Evolutionary conservation across 495 filamentous ascomycete species (phyloP), one percentile per base, ranked within the genome.

Genomic region (Melanomma pulvis-pyrius): DNA sequence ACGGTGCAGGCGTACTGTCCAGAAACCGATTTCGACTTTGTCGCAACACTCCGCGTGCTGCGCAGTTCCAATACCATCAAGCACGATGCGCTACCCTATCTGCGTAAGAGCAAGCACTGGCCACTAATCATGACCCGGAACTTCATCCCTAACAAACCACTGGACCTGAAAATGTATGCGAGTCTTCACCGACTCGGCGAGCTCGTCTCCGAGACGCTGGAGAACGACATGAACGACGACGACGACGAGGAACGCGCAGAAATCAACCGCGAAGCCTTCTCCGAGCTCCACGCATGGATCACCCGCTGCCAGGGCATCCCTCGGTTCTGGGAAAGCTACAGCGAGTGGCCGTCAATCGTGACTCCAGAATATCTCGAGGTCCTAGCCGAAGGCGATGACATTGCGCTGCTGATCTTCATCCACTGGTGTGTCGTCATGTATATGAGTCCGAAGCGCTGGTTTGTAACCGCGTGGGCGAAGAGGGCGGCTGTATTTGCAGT

Each of bases 361-460:
- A n/a, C n/a, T 13, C 32, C 24, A 12, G 48, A 54, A 5, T 67
- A 25, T 30, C 8, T 67, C 17, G 47, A 60, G 1, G n/a, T 53
- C 4, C 46, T 67, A 0, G 34, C 55, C 15, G 56, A 60, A 3
- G 32, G 26, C 11, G 63, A 67, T 26, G 63, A 67, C n/a, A 47
- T 67, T 21, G 55, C 63, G 6, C 26, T 67, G 15, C 56, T 67
- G 6, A 67, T 67, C 11, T 48, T 61, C 47, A 60, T 67, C 9
- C 36, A 67, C 24, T 67, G 63, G 63, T 59, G 54, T 15, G 32
- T 56, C 0, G 53, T 61, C 15, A 39, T 67, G 48, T 52, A 47
- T 29, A 5, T n/a, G 15, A 54, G 46, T 32, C 55, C 47, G 24
- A 47, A 34, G 30, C 17, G n/a, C 22, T 59, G 26, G 62, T 53